Percentiles rank a stretch among this genome's conserved stretches.
Conservation (phyloP, 1,284 basidiomycete species). For the Ganoderma multipileum region DNA sequence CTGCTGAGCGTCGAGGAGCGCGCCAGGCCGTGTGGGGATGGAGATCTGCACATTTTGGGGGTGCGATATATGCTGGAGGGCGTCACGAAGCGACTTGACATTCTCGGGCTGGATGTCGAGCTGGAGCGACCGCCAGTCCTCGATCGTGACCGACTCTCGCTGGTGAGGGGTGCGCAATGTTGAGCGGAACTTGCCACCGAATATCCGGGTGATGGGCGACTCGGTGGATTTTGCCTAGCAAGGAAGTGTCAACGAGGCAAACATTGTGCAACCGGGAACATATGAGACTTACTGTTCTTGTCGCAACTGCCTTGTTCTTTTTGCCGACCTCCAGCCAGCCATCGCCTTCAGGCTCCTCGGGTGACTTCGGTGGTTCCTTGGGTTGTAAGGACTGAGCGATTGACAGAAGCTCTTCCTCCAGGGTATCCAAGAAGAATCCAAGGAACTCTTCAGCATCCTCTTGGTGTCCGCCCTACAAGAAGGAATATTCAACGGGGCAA, state of each 20-base stretch:
- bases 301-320: slow-evolving; percentile 85
- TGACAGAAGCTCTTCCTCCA: slow-evolving; percentile 91
- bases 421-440: slow-evolving; percentile 95
- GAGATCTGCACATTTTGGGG: slow-evolving; percentile 86
- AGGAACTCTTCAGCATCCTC: slow-evolving; percentile 99
- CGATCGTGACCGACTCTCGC: slow-evolving; percentile 88
- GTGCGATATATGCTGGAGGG: slow-evolving; percentile 79
- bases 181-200: slow-evolving; percentile 94
- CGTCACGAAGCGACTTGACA: slow-evolving; percentile 85
- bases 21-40: slow-evolving; percentile 61
- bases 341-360: slow-evolving; percentile 52
- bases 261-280: too few relatives aligned
- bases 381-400: slow-evolving; percentile 60
- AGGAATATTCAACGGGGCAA: slow-evolving; percentile 1
- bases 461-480: slow-evolving; percentile 83
- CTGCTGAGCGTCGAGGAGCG: slow-evolving; percentile 84
- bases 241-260: background rate
- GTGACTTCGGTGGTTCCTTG: slow-evolving; percentile 34
- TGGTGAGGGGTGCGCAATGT: slow-evolving; percentile 83
- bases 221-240: slow-evolving; percentile 79
- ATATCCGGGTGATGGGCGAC: slow-evolving; percentile 91
- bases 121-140: slow-evolving; percentile 91
- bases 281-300: slow-evolving; percentile 68
- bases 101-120: slow-evolving; percentile 89
- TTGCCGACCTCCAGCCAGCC: slow-evolving; percentile 96